Base-by-base conservation (phyloP, 495 filamentous ascomycete genomes). In the Aspergillus affinis region DNA sequence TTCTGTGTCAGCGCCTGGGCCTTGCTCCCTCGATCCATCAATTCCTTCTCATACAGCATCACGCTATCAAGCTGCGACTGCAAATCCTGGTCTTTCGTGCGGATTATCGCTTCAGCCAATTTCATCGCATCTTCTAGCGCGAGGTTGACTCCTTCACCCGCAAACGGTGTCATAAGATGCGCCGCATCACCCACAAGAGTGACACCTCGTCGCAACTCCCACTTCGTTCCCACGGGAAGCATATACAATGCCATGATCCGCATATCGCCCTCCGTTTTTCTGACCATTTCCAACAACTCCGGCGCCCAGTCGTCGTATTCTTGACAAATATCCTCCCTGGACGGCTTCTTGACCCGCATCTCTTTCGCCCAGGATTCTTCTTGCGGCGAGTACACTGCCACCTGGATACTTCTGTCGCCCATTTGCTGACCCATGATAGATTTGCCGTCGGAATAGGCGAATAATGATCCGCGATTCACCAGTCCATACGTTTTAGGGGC, bases 141-240 rank as follows among this genome's bases (percentile, higher is more conserved):
- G 3, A 82, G 61, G 54, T 88, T 86, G 19, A 87, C 82, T 2
- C 86, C 85, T 10, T 81, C 81, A 5, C 85, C 86, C 0, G 80
- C 82, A 62, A 82, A 86, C 0, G 84, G 84, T 3, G 79, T 81
- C 83, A 85, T 86, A 6, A 87, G 60, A 62, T 88, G 84, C 9
- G 85, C 86, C 6, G 86, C 82, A 69, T 88, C 85, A 6, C 86
- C 86, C 20, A 86, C 72, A 10, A 87, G 65, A 4, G 85, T 84
- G 20, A 48, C 20, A 9, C 46, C 46, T 12, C 46, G 46, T 21
- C 17, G 17, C 2, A 4, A 7, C 29, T 32, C 29, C 29, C 29
- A 32, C 29, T 32, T 32, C 6, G 10, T 32, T 32, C 29, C 29
- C 29, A 32, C 29, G 1, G 46, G 46, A 48, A 18, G 46, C 46